Conservation (phyloP, 1,284 basidiomycete species). For the Porogramme epimiltina region DNA sequence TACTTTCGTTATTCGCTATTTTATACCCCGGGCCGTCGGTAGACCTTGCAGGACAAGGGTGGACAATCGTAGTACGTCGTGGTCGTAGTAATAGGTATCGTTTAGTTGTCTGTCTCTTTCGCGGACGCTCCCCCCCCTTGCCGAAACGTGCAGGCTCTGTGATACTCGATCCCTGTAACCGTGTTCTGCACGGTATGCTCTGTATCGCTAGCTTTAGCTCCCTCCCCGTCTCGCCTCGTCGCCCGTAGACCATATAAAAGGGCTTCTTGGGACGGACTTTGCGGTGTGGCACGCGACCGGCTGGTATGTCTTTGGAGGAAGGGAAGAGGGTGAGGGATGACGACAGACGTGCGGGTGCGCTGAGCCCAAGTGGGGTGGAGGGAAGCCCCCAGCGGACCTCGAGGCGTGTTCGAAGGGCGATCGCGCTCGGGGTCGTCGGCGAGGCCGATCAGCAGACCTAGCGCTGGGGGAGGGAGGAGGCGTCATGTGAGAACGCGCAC, state of each 20-base stretch:
- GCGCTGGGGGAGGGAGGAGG: not conserved
- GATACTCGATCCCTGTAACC: not conserved
- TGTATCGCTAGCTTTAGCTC: not conserved
- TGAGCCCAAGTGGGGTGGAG: too few relatives aligned
- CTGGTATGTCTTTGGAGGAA: not conserved
- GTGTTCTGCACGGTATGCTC: not conserved
- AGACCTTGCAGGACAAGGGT: conserved; percentile 2
- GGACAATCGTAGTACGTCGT: conserved; percentile 3
- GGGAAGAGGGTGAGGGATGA: too few relatives aligned
- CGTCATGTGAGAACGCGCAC: conserved; percentile 7
- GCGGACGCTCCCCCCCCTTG: too few relatives aligned
- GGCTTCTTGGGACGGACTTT: not conserved
- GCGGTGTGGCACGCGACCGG: not conserved
- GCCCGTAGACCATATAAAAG: not conserved
- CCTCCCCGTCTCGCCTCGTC: not conserved
- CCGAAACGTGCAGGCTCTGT: not conserved
- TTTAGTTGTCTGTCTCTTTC: not conserved
- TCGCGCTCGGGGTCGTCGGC: not conserved
- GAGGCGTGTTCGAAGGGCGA: too few relatives aligned
- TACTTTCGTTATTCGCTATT: conserved; percentile 2
- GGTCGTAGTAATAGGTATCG: conserved; percentile 2
- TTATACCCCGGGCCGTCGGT: conserved; percentile 5
- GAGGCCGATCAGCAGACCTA: not conserved
- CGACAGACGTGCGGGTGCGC: too few relatives aligned
- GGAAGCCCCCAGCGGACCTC: too few relatives aligned